Percentiles rank a stretch among this genome's conserved stretches.
phyloP scores from a whole-genome alignment of 768 basidiomycete genomes.

The Tulasnella sp. region DNA sequence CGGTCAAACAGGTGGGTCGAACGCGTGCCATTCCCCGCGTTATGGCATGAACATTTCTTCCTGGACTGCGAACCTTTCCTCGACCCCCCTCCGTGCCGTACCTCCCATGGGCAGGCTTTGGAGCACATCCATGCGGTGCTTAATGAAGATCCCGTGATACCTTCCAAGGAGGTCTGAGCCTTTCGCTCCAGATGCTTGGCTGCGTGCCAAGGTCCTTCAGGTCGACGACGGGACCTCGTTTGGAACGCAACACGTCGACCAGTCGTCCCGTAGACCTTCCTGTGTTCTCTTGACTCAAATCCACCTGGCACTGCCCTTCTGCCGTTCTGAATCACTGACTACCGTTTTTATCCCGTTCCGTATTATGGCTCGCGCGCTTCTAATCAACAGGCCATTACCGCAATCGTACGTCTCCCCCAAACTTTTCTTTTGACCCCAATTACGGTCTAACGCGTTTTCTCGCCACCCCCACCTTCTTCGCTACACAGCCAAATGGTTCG shows the following conservation, averaged over 20 bases:
- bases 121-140: not conserved
- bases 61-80: not conserved
- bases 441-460: not conserved
- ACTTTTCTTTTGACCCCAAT: not conserved
- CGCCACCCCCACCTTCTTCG: too few relatives aligned
- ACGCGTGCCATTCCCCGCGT: not conserved
- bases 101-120: not conserved
- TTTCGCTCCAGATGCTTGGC: not conserved
- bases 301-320: not conserved
- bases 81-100: not conserved
- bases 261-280: not conserved
- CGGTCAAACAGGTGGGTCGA: slow-evolving; percentile 29
- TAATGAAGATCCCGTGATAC: not conserved
- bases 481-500: slow-evolving; percentile 1
- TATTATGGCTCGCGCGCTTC: not conserved
- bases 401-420: slow-evolving; percentile 21
- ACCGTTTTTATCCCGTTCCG: not conserved
- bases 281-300: not conserved
- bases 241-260: not conserved
- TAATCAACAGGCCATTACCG: slow-evolving; percentile 23
- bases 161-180: not conserved
- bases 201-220: not conserved
- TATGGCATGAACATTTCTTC: slow-evolving; percentile 2
- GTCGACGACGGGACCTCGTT: not conserved
- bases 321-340: not conserved